Evolutionary conservation across 768 basidiomycete genomes (phyloP), one percentile per base, ranked within the genome.

Genomic region (Floccularia luteovirens): DNA sequence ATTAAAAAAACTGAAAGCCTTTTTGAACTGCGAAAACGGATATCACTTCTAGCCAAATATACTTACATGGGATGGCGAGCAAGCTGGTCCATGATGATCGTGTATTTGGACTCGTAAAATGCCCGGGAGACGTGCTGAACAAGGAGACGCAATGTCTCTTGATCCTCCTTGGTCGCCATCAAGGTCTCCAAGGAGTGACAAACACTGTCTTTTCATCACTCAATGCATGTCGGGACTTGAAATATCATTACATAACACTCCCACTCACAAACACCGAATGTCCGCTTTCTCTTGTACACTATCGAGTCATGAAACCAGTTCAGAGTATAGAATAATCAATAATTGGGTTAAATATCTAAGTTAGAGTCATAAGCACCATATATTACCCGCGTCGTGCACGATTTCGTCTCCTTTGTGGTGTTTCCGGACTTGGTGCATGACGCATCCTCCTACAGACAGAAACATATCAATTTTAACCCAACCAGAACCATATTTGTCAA

Each of bases 1-100:
- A 47, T 47, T 30, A 46, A 47, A 39, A 44, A 42, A 43, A 39
- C 39, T 36, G 44, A 28, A 23, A 49, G 43, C 44, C 43, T 34
- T 49, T 47, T n/a, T n/a, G n/a, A n/a, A n/a, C n/a, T n/a, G n/a
- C n/a, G n/a, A n/a, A n/a, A n/a, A 47, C 40, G 39, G 44, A 47
- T 40, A 19, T 39, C 38, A 31, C 53, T 43, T 53, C 56, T 49
- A 53, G 37, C 47, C 28, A 47, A 43, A 45, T 48, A 59, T 70
- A 87, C 94, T 85, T 77, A 98, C 93, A 92, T 90, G 48, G 88
- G 81, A 63, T 91, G 82, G 47, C 85, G 80, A 44, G 90, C 79
- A 58, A 99, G 79, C 63, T 94, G 88, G 66, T 97, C 94, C 71
- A 97, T 66, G 46, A 97, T 79, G 45, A 98, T 85, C 51, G 83